Evolutionary conservation across 1,284 basidiomycete genomes (phyloP), one percentile per base, ranked within the genome.

Genomic region (Pterulicium gracile): DNA sequence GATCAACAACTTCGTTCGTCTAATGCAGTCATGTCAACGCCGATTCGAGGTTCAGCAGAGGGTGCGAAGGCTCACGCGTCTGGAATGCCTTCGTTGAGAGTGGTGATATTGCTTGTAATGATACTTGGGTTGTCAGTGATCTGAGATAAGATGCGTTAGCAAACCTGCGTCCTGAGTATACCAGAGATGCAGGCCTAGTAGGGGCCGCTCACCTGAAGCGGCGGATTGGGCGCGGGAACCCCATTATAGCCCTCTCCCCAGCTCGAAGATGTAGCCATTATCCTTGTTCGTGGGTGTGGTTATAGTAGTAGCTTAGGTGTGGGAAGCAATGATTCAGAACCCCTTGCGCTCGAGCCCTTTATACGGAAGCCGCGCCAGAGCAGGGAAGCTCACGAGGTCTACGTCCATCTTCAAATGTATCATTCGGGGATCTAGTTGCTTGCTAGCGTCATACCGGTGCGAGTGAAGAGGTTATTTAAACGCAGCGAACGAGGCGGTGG

Each of bases 91-190:
- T 66, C 66, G 45, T 71, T 60, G 27, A 79, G 62, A 47, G 71
- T 68, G 45, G 72, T 55, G 24, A 77, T 54, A 54, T 80, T 81
- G 23, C 65, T 64, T 0, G 79, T 82, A 53, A 82, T 72, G 48
- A 66, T 68, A 35, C 79, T 77, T 10, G 73, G 64, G 19, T 56
- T 64, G 50, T 76, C 69, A n/a, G 27, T 32, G 27, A 32, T 7
- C 27, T 32, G 27, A 32, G 27, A 32, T 32, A 32, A 32, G 27
- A 32, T 32, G 27, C 7, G 7, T n/a, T 10, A n/a, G 7, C 10
- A n/a, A 10, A n/a, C 27, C 27, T n/a, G n/a, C 10, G 7, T n/a
- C 7, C 27, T 32, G 27, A n/a, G 27, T 32, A 32, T n/a, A n/a
- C n/a, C n/a, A n/a, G n/a, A n/a, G n/a, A n/a, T n/a, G n/a, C n/a